phyloP scores from a whole-genome alignment of 306 rosid genomes.

The Begonia fuchsioides region DNA sequence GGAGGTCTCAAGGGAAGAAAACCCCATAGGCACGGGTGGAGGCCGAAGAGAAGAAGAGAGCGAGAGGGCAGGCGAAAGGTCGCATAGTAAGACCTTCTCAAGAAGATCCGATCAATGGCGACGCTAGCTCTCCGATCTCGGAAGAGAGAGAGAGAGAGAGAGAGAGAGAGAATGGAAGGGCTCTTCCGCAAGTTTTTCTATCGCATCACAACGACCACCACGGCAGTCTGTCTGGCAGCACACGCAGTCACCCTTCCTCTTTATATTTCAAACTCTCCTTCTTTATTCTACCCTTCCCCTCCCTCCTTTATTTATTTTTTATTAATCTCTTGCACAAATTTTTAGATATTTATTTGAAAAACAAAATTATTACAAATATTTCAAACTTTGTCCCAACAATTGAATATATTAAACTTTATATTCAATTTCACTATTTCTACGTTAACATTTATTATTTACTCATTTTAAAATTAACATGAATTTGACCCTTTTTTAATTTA shows the following conservation, averaged over 20 bases:
- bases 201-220: constrained; percentile 25
- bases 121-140: constrained; percentile 7
- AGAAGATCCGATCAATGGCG: neutral
- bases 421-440: too few relatives aligned
- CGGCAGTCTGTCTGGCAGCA: constrained; percentile 9
- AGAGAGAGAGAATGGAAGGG: too few relatives aligned
- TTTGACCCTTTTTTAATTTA: too few relatives aligned
- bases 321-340: too few relatives aligned
- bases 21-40: constrained; percentile 3
- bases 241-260: constrained; percentile 13
- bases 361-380: too few relatives aligned
- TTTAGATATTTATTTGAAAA: too few relatives aligned
- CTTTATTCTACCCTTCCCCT: neutral
- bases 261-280: constrained; percentile 17
- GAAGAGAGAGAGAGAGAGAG: constrained; percentile 1
- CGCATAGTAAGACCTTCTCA: constrained; percentile 3
- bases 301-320: too few relatives aligned
- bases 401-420: too few relatives aligned
- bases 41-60: neutral
- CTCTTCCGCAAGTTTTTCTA: too few relatives aligned
- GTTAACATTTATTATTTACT: too few relatives aligned
- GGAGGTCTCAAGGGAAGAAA: neutral
- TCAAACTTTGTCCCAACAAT: too few relatives aligned
- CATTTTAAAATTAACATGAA: too few relatives aligned
- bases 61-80: neutral